Conservation (phyloP, 495 filamentous ascomycete genomes). For the Podospora tetraspora region DNA sequence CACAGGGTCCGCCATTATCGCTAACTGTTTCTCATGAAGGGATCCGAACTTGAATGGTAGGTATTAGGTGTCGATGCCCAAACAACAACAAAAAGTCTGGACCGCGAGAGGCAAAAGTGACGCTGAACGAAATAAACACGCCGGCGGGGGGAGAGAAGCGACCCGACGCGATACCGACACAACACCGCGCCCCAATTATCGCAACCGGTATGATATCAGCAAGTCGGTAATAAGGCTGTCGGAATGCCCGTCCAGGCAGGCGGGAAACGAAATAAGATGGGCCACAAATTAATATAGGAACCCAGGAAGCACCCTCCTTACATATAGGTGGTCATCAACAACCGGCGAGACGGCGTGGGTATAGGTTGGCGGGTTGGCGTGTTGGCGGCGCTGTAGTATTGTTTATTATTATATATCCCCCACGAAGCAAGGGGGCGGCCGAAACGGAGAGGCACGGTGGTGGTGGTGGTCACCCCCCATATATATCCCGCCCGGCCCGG, state of each 20-base stretch:
- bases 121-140: background rate
- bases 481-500: background rate
- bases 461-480: background rate
- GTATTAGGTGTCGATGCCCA: background rate
- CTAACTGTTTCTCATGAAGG: background rate
- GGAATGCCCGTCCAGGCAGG: background rate
- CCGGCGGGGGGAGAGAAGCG: background rate
- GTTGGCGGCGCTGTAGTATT: background rate
- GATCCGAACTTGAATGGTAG: background rate
- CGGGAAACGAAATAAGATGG: slow-evolving; percentile 3
- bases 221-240: background rate
- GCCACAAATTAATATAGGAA: slow-evolving; percentile 13
- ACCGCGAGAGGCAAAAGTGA: background rate
- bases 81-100: background rate
- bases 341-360: background rate
- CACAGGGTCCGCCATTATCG: slow-evolving; percentile 3
- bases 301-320: slow-evolving; percentile 1
- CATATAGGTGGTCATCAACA: background rate
- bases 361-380: background rate
- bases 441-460: background rate
- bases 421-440: background rate
- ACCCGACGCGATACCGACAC: background rate
- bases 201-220: background rate
- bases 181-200: background rate
- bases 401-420: background rate